Percentiles rank a stretch among this genome's conserved stretches.
These are phyloP conservation scores for Yamadazyma friedrichii DNA, from an alignment of 1,139 yeast species.

Conservation along the genomic window DNA sequence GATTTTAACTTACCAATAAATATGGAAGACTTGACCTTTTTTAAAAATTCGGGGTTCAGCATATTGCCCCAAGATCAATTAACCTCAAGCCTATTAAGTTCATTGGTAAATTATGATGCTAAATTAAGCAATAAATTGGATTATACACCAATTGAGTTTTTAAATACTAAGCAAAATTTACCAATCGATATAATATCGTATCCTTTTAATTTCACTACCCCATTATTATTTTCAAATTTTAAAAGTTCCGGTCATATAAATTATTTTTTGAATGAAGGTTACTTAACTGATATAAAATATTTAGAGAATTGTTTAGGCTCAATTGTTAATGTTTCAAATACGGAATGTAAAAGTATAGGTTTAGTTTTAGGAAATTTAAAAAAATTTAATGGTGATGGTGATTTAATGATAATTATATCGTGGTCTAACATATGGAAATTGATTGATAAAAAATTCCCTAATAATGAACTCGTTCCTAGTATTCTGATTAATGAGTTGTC, in stretches of 20 bases:
- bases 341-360: slow-evolving; percentile 33
- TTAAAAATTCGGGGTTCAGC: slow-evolving; percentile 26
- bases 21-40: slow-evolving; percentile 16
- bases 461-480: neutral
- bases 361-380: slow-evolving; percentile 51
- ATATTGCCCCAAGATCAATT: slow-evolving; percentile 26
- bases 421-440: slow-evolving; percentile 34
- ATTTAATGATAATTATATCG: slow-evolving; percentile 47
- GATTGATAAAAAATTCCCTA: slow-evolving; percentile 4
- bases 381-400: slow-evolving; percentile 62
- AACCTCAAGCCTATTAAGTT: slow-evolving; percentile 1
- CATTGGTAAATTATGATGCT: slow-evolving; percentile 4
- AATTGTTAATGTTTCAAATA: slow-evolving; percentile 23
- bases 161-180: slow-evolving; percentile 3
- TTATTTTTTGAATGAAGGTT: slow-evolving; percentile 24
- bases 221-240: slow-evolving; percentile 43
- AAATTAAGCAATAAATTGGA: slow-evolving; percentile 5
- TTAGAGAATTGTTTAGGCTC: slow-evolving; percentile 71
- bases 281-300: slow-evolving; percentile 53
- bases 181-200: slow-evolving; percentile 24
- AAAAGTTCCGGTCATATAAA: slow-evolving; percentile 46
- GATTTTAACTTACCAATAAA: slow-evolving; percentile 10
- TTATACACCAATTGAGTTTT: slow-evolving; percentile 10
- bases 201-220: slow-evolving; percentile 63
- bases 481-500: neutral